These are phyloP conservation scores for Nepenthes mirabilis DNA, from an alignment of 148 eudicot species.

Conservation along the genomic window DNA sequence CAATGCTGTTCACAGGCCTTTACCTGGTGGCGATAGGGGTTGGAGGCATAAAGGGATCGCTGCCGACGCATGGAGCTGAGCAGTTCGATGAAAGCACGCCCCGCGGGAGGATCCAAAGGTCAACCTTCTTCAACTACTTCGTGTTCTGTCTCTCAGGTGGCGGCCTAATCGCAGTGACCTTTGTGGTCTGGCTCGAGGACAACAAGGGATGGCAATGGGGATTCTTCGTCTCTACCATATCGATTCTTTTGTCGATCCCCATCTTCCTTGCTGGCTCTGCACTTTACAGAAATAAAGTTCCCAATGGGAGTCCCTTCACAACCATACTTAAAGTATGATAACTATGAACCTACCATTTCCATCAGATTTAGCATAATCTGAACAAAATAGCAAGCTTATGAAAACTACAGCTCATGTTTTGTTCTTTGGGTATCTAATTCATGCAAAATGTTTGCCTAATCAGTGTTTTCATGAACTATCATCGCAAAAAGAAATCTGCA, in stretches of 20 bases:
- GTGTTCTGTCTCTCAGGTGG: conserved; percentile 76
- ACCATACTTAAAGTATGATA: conserved; percentile 62
- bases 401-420: too few species aligned
- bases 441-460: too few species aligned
- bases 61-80: conserved; percentile 86
- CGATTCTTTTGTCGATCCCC: conserved; percentile 59
- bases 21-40: conserved; percentile 68
- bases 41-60: conserved; percentile 86
- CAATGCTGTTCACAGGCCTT: conserved; percentile 68
- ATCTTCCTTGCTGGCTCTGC: conserved; percentile 54
- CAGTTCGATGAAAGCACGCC: conserved; percentile 68
- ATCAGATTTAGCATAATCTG: too few species aligned
- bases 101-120: conserved; percentile 61
- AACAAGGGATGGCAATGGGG: conserved; percentile 99
- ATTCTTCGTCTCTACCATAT: conserved; percentile 53
- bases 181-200: conserved; percentile 92
- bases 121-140: conserved; percentile 87
- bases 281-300: conserved; percentile 63
- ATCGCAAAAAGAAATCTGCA: too few species aligned
- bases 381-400: too few species aligned
- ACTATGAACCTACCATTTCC: too few species aligned
- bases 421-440: too few species aligned
- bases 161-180: conserved; percentile 75
- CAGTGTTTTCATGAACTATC: too few species aligned
- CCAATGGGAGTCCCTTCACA: conserved; percentile 79